Base-by-base conservation (phyloP, 805 yeast genomes). In the Scheffersomyces ergatensis region DNA sequence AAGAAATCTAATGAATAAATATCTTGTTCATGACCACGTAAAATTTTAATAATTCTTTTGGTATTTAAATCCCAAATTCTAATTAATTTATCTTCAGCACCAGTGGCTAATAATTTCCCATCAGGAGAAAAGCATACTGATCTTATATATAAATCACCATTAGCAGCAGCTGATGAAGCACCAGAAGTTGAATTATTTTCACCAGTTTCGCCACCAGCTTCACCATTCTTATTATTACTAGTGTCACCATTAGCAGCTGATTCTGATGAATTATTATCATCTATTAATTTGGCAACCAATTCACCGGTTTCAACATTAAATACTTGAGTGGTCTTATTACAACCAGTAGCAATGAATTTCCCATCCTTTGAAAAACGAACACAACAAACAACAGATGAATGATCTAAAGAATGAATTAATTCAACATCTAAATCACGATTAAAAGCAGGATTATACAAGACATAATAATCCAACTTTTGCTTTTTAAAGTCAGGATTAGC, bases 41-140 rank as follows among this genome's bases (percentile, higher is more conserved):
- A 74, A 51, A 87, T 84, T 67, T 86, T 85, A 50, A 89, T 86
- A 55, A 90, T 86, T 57, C 90, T 81, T 63, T 85, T 78, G 21
- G 92, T 81, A 38, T 86, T 77, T 60, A 92, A 79, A 62, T 92
- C 97, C 99, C 99, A 92, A 55, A 92, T 90, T 63, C 98, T 81
- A 54, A 93, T 93, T 49, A 85, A 77, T 62, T 84, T 85, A 63
- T 85, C 95, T 65, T 85, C 95, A 31, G 93, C 92, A 59, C 95
- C 99, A 9, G 97, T 89, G 24, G 97, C 98, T 55, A 92, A 74
- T 57, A 79, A 86, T 67, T 88, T 87, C 39, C 82, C 78, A 67
- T 92, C 97, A 37, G 99, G 97, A 3, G 96, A 85, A 71, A 92
- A 92, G 62, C 97, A 90, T 39, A 93, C 97, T 2, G 96, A 86